phyloP scores from a whole-genome alignment of 2,329 filamentous ascomycete genomes.

The Metarhizium album region DNA sequence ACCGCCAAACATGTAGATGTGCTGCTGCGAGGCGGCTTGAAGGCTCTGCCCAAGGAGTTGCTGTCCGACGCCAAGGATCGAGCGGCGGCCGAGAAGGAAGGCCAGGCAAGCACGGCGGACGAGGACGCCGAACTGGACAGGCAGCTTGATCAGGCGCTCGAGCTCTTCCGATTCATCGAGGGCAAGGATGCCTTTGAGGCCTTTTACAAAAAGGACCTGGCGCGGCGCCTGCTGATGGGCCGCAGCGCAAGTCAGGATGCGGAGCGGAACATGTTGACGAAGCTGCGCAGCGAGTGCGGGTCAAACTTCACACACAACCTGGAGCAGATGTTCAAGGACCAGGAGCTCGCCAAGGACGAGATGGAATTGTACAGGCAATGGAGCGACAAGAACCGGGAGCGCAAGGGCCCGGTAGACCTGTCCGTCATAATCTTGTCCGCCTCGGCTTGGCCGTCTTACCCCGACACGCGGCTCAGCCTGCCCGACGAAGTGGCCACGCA shows the following conservation, averaged over 20 bases:
- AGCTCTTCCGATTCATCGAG: conserved; percentile 92
- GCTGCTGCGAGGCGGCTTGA: conserved; percentile 77
- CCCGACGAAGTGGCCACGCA: conserved; percentile 66
- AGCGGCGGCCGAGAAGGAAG: conserved; percentile 46
- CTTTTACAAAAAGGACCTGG: conserved; percentile 97
- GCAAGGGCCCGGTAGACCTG: conserved; percentile 46
- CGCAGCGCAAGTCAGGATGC: conserved; percentile 90
- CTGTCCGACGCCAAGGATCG: conserved; percentile 51
- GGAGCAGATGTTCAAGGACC: conserved; percentile 99
- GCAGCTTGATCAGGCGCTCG: conserved; percentile 84
- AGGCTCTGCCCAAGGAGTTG: conserved; percentile 63
- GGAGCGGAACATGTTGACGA: conserved; percentile 87
- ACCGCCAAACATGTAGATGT: conserved; percentile 94
- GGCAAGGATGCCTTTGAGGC: conserved; percentile 97
- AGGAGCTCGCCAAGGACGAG: conserved; percentile 85
- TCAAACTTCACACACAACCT: conserved; percentile 92
- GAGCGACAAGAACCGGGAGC: conserved; percentile 39
- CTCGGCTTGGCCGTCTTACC: conserved; percentile 86
- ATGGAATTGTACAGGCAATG: conserved; percentile 77
- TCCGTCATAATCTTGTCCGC: conserved; percentile 85
- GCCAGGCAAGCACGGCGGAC: conserved; percentile 60
- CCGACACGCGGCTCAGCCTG: conserved; percentile 60
- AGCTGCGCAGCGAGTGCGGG: conserved; percentile 87
- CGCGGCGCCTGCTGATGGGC: conserved; percentile 78
- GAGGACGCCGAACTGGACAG: conserved; percentile 88